phyloP scores from a whole-genome alignment of 768 basidiomycete genomes.

The Tricholoma flavovirens region DNA sequence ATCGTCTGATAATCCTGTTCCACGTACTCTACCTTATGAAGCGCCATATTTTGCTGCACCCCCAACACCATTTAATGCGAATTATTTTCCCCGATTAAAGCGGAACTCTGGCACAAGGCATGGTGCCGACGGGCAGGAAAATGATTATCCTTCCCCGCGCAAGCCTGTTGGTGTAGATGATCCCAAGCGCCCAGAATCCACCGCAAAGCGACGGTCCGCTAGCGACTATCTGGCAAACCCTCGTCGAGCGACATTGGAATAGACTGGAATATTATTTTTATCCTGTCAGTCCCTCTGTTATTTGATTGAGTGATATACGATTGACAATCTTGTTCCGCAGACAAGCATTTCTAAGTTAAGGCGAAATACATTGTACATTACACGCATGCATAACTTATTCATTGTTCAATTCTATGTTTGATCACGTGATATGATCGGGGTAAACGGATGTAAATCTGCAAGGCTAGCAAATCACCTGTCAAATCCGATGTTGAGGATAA shows the following conservation, averaged over 20 bases:
- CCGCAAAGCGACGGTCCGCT: constrained; percentile 27
- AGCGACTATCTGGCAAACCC: constrained; percentile 25
- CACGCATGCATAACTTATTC: background rate
- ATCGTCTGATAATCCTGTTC: constrained; percentile 25
- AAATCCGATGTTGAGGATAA: constrained; percentile 18
- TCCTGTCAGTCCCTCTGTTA: background rate
- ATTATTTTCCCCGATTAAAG: constrained; percentile 15
- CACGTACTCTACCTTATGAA: constrained; percentile 37
- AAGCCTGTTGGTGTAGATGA: background rate
- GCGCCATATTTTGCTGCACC: constrained; percentile 42
- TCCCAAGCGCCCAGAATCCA: constrained; percentile 5
- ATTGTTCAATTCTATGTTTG: too few species aligned
- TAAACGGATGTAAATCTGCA: background rate
- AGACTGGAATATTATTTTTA: background rate
- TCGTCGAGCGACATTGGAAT: constrained; percentile 5
- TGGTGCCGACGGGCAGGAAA: constrained; percentile 3
- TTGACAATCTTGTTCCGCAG: background rate
- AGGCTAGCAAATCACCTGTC: background rate
- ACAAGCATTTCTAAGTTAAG: background rate
- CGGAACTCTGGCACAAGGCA: constrained; percentile 1
- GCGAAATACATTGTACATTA: constrained; percentile 10
- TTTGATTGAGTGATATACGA: background rate
- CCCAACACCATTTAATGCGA: constrained; percentile 22
- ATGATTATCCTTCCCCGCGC: constrained; percentile 4
- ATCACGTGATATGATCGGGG: background rate